Evolutionary conservation across 148 eudicot species (phyloP), one percentile per base, ranked within the genome.

Genomic region (Euryodendron excelsum): DNA sequence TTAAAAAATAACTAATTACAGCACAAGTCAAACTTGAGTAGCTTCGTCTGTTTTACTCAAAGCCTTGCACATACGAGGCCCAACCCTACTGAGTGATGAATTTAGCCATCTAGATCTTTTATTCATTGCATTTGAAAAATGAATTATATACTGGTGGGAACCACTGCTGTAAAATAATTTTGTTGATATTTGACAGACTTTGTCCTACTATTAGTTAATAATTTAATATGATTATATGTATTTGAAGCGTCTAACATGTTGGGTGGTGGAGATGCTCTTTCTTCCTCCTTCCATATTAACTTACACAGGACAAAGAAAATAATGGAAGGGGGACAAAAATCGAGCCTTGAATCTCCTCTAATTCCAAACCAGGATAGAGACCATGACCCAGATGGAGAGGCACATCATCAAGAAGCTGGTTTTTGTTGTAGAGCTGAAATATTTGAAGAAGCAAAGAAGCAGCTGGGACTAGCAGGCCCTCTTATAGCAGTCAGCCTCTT

Each of bases 401-500:
- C 20, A 5, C 44, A 69, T n/a, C 11, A 48, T 1, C 1, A 21
- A 30, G 69, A 28, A 4, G 15, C n/a, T n/a, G n/a, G n/a, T n/a
- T n/a, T n/a, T n/a, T n/a, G 60, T 20, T 53, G 56, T 1, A 44
- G 75, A 8, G 62, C 18, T 21, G 75, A 76, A 27, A 41, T 80
- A 21, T 6, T 76, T 36, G 84, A 83, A 64, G 88, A 85, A 78
- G 79, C 75, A 25, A 87, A 83, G 85, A 72, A 28, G 79, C 90
- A 85, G 69, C 7, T 83, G n/a, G 66, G 73, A 27, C 62, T 87
- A 48, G 86, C 90, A 44, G 78, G 81, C 48, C 88, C 90, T 13
- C 77, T 87, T 0, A 81, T 87, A 64, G 88, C 88, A 65, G 88
- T 87, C 6, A 85, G 78, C 72, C 33, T 85, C 1, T 68, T 87